A percentile compares a stretch with the other conserved stretches of the same genome.
phyloP scores from a whole-genome alignment of 805 yeast species.

The Kuraishia floccosa region DNA sequence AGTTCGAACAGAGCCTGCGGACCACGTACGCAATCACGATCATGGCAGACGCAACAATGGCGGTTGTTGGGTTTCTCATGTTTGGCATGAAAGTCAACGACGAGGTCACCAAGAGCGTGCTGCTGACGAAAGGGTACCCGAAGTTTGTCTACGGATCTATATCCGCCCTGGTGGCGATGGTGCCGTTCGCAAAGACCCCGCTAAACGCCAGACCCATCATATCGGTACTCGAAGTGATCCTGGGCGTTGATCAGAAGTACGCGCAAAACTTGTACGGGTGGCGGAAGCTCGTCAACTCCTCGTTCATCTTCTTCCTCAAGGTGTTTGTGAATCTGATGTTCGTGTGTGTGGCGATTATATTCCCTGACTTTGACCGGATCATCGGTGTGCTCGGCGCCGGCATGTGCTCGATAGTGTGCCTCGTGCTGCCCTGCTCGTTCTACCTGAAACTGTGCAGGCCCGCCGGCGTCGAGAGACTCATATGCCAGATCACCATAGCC shows the following conservation, averaged over 20 bases:
- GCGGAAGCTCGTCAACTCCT: too few species aligned
- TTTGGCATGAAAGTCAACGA: slow-evolving; percentile 61
- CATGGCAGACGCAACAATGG: slow-evolving; percentile 48
- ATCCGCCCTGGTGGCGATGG: slow-evolving; percentile 60
- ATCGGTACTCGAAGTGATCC: slow-evolving; percentile 50
- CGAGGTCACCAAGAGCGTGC: slow-evolving; percentile 67
- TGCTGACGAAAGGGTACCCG: slow-evolving; percentile 62
- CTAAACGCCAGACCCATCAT: slow-evolving; percentile 79
- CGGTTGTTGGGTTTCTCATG: slow-evolving; percentile 64
- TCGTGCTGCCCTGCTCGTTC: slow-evolving; percentile 70
- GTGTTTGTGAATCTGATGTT: slow-evolving; percentile 49
- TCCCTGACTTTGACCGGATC: slow-evolving; percentile 78
- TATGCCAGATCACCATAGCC: slow-evolving; percentile 33
- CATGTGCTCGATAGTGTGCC: slow-evolving; percentile 68
- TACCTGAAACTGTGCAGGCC: slow-evolving; percentile 52
- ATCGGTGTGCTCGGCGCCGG: slow-evolving; percentile 82
- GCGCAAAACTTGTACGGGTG: background rate
- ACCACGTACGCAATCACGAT: slow-evolving; percentile 49
- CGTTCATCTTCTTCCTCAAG: slow-evolving; percentile 17
- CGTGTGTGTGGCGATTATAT: slow-evolving; percentile 53
- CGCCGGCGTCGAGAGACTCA: slow-evolving; percentile 28
- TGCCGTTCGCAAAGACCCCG: slow-evolving; percentile 83
- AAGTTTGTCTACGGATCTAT: slow-evolving; percentile 40
- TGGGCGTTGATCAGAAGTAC: slow-evolving; percentile 12
- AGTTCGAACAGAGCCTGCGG: slow-evolving; percentile 40